phyloP scores from a whole-genome alignment of 1,139 yeast genomes.

The Yamadazyma siamensis region DNA sequence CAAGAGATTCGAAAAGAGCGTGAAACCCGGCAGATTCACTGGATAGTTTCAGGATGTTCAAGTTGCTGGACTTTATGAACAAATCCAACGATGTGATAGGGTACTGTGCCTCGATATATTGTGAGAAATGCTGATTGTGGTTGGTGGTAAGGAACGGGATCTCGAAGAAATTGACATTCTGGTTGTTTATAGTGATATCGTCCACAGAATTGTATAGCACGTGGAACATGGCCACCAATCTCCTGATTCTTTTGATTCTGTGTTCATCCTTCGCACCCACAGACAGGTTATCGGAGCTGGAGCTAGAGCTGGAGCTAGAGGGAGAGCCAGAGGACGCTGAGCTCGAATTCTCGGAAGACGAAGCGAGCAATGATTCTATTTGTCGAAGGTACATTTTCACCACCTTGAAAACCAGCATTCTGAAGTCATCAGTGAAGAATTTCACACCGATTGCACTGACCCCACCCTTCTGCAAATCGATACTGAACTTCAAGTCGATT shows the following conservation, averaged over 20 bases:
- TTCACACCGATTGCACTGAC: conserved; percentile 19
- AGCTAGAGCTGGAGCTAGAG: no score
- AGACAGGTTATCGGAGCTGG: no score
- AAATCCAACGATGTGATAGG: conserved; percentile 29
- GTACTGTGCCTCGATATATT: conserved; percentile 21
- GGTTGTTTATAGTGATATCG: conserved; percentile 27
- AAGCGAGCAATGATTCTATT: conserved; percentile 4
- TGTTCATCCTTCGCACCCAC: not conserved
- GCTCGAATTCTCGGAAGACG: not conserved
- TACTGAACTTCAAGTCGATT: conserved; percentile 20
- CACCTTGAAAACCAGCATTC: conserved; percentile 23
- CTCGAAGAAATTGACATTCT: conserved; percentile 26
- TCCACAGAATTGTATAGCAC: conserved; percentile 12
- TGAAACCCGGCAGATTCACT: conserved; percentile 57
- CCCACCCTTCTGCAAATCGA: conserved; percentile 19
- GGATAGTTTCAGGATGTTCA: conserved; percentile 30
- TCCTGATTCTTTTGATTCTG: conserved; percentile 4
- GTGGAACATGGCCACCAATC: conserved; percentile 9
- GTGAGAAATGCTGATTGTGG: conserved; percentile 22
- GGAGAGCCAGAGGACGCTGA: no score
- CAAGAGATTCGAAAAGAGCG: conserved; percentile 42
- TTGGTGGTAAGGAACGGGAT: conserved; percentile 35
- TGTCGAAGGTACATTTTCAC: conserved; percentile 14
- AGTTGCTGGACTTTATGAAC: conserved; percentile 27
- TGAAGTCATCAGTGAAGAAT: conserved; percentile 25